Evolutionary conservation across 352 stramenopile species (phyloP).

Genomic region (Pythium aquatile): DNA sequence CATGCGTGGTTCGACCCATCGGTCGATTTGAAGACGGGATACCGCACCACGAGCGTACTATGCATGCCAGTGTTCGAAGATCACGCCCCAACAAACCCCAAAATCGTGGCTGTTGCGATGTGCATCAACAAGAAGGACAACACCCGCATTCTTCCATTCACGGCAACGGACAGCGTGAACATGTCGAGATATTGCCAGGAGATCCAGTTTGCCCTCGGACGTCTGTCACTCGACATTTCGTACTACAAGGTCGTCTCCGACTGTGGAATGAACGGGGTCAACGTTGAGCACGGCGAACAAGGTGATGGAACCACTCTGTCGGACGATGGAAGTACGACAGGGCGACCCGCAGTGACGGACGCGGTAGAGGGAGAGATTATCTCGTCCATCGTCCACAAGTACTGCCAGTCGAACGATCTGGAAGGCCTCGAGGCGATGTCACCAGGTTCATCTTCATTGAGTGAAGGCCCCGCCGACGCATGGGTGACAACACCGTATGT

Average conservation of each 20-base stretch:
- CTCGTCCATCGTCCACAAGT: slow-evolving; percentile 38
- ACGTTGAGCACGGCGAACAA: neutral
- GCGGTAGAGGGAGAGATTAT: slow-evolving; percentile 32
- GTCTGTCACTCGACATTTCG: slow-evolving; percentile 69
- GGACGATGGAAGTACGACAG: neutral
- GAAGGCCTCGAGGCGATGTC: neutral
- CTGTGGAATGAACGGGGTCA: slow-evolving; percentile 7
- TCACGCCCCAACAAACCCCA: slow-evolving; percentile 41
- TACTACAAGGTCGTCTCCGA: slow-evolving; percentile 71
- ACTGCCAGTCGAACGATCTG: slow-evolving; percentile 15
- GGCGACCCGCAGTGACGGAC: neutral
- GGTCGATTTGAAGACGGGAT: slow-evolving; percentile 70
- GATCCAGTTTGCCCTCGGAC: slow-evolving; percentile 64
- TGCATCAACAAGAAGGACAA: slow-evolving; percentile 91
- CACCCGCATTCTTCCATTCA: slow-evolving; percentile 67
- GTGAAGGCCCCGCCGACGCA: neutral
- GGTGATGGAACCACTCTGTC: neutral
- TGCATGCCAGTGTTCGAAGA: slow-evolving; percentile 77
- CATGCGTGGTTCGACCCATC: slow-evolving; percentile 66
- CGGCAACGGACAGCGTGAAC: slow-evolving; percentile 43
- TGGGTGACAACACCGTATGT: neutral
- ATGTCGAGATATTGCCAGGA: slow-evolving; percentile 67
- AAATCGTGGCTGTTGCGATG: slow-evolving; percentile 73
- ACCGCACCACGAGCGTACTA: slow-evolving; percentile 71
- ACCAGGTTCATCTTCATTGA: neutral